Conservation (phyloP, 2,329 filamentous ascomycete species). For the Piedraia hortae region DNA sequence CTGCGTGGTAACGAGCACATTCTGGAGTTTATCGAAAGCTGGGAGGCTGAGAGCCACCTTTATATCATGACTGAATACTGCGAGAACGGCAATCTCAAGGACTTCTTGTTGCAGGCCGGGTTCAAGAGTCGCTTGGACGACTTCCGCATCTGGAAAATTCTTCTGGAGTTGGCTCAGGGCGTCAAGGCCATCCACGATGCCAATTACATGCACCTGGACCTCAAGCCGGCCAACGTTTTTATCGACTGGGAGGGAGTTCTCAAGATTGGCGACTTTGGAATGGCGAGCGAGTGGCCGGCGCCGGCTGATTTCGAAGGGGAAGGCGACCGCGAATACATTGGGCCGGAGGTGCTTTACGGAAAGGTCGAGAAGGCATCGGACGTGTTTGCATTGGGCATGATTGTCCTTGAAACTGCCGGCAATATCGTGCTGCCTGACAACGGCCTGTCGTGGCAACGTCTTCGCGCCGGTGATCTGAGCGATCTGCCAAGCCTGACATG, state of each 20-base stretch:
- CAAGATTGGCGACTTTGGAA: slow-evolving; percentile 67
- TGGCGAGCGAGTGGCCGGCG: slow-evolving; percentile 56
- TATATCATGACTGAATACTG: slow-evolving; percentile 98
- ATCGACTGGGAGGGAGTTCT: slow-evolving; percentile 56
- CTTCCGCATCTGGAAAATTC: slow-evolving; percentile 94
- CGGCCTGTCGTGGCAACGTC: slow-evolving; percentile 66
- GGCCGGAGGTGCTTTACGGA: slow-evolving; percentile 68
- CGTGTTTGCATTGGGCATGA: slow-evolving; percentile 78
- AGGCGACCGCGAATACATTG: slow-evolving; percentile 89
- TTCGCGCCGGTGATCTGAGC: slow-evolving; percentile 69
- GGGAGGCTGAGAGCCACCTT: slow-evolving; percentile 62
- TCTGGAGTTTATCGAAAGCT: slow-evolving; percentile 56
- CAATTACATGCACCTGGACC: slow-evolving; percentile 60
- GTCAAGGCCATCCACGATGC: slow-evolving; percentile 71
- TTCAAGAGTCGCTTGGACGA: slow-evolving; percentile 72
- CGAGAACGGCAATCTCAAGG: slow-evolving; percentile 71
- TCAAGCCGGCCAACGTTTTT: slow-evolving; percentile 66
- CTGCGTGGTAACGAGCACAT: slow-evolving; percentile 62
- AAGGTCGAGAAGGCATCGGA: slow-evolving; percentile 76
- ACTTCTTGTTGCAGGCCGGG: slow-evolving; percentile 60
- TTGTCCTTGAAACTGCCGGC: slow-evolving; percentile 79
- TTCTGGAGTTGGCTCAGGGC: slow-evolving; percentile 59
- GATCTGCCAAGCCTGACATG: slow-evolving; percentile 72
- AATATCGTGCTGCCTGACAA: slow-evolving; percentile 90
- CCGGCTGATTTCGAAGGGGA: slow-evolving; percentile 58